phyloP scores from a whole-genome alignment of 495 filamentous ascomycete species.

The Schizothecium vesticola region DNA sequence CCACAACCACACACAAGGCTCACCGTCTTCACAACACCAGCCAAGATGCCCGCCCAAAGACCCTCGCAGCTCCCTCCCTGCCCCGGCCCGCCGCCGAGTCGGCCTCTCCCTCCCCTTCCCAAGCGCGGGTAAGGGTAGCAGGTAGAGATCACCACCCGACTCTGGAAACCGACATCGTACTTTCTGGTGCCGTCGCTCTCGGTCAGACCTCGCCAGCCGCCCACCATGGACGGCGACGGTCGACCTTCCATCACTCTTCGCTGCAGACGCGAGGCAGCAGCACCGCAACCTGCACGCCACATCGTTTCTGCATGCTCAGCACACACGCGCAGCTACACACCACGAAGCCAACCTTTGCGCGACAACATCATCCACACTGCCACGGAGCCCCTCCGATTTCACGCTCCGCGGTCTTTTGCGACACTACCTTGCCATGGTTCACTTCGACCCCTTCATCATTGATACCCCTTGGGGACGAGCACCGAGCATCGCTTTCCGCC shows the following conservation, averaged over 20 bases:
- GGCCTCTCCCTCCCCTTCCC: constrained; percentile 76
- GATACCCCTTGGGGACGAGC: not conserved
- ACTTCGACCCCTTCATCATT: not conserved
- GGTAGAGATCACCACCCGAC: not conserved
- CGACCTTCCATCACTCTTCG: constrained; percentile 5
- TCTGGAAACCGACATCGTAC: constrained; percentile 15
- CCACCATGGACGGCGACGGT: constrained; percentile 12
- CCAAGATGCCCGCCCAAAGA: constrained; percentile 62
- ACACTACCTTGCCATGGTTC: not conserved
- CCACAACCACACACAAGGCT: constrained; percentile 10
- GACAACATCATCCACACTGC: not conserved
- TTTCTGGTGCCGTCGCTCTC: constrained; percentile 13
- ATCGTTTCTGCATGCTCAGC: constrained; percentile 14
- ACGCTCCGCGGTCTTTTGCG: not conserved
- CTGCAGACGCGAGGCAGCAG: constrained; percentile 21
- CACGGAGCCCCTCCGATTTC: not conserved
- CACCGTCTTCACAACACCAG: constrained; percentile 10
- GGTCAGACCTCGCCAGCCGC: constrained; percentile 12
- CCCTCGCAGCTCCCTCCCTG: constrained; percentile 73
- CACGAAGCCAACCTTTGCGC: not conserved
- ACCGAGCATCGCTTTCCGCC: not conserved
- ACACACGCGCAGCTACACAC: constrained; percentile 8
- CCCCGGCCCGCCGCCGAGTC: constrained; percentile 77
- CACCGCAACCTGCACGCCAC: constrained; percentile 21
- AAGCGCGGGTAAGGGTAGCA: constrained; percentile 49